Evolutionary conservation across 208 protist genomes (phyloP).

Genomic region (Lotmaria passim): DNA sequence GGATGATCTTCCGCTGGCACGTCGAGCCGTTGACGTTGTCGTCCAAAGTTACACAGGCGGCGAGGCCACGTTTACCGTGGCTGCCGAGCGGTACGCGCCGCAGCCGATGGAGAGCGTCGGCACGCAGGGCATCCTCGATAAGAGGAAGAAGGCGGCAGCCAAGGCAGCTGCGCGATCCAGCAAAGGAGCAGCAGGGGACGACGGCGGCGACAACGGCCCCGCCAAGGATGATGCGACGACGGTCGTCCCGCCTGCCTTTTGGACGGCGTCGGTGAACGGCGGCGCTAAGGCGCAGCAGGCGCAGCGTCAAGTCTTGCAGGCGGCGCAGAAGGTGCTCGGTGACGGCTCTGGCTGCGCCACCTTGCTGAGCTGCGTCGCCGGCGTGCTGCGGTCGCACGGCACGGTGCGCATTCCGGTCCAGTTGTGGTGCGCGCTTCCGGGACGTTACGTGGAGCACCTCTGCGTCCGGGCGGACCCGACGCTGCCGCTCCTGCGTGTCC

Average conservation of each 20-base stretch:
- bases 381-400: constrained; percentile 40
- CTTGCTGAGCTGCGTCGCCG: constrained; percentile 29
- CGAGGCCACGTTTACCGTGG: constrained; percentile 50
- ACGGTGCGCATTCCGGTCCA: constrained; percentile 41
- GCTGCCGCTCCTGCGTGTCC: constrained; percentile 55
- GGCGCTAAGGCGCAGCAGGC: constrained; percentile 57
- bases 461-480: constrained; percentile 52
- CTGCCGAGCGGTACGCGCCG: constrained; percentile 40
- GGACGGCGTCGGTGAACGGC: constrained; percentile 67
- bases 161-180: neutral
- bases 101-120: constrained; percentile 35
- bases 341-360: constrained; percentile 77
- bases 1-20: constrained; percentile 61
- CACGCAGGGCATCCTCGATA: constrained; percentile 16
- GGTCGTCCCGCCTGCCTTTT: constrained; percentile 48
- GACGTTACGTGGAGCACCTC: constrained; percentile 75
- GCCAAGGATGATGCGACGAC: neutral
- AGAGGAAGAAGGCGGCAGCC: constrained; percentile 12
- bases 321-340: constrained; percentile 67
- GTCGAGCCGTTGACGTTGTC: constrained; percentile 39
- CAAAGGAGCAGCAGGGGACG: neutral
- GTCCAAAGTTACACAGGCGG: constrained; percentile 74
- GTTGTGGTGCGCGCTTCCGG: constrained; percentile 78
- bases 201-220: neutral
- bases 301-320: constrained; percentile 51